Percentiles rank a stretch among this genome's conserved stretches.
Evolutionary conservation across 495 filamentous ascomycete species (phyloP).

Genomic region (Lasiosphaeriaceae sp.): DNA sequence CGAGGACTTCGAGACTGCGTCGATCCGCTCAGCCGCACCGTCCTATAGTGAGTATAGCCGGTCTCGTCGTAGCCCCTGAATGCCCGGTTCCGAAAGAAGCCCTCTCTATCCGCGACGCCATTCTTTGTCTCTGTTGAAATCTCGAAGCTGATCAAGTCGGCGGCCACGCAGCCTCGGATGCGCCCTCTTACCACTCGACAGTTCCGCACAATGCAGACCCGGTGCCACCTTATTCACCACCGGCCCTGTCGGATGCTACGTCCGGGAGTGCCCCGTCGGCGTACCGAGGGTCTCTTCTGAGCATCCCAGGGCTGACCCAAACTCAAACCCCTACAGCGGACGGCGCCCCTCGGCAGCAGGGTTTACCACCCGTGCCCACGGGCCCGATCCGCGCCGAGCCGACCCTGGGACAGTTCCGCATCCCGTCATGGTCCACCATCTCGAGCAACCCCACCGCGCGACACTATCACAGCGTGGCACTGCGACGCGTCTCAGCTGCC

Average conservation of each 20-base stretch:
- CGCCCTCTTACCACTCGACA: slow-evolving; percentile 45
- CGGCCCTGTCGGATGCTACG: slow-evolving; percentile 4
- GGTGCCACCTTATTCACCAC: slow-evolving; percentile 40
- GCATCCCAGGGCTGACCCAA: background rate
- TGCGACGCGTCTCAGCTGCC: slow-evolving; percentile 34
- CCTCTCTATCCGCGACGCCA: background rate
- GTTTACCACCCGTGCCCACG: slow-evolving; percentile 38
- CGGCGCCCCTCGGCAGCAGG: slow-evolving; percentile 8
- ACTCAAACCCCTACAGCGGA: background rate
- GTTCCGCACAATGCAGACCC: slow-evolving; percentile 31
- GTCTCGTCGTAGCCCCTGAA: too few relatives aligned
- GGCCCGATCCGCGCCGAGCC: slow-evolving; percentile 26
- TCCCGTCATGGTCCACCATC: slow-evolving; percentile 41
- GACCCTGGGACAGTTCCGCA: slow-evolving; percentile 36
- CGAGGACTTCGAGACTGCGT: slow-evolving; percentile 51
- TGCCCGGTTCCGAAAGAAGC: background rate
- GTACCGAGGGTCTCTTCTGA: too few relatives aligned
- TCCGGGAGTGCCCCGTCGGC: too few relatives aligned
- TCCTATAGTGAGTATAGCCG: slow-evolving; percentile 43
- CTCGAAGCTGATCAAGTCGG: background rate
- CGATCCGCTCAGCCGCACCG: slow-evolving; percentile 48
- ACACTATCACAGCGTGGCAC: slow-evolving; percentile 47
- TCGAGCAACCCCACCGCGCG: slow-evolving; percentile 42
- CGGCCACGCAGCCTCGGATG: slow-evolving; percentile 38
- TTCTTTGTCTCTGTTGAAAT: background rate